These are phyloP conservation scores for Rubroboletus pulcherrimus DNA, from an alignment of 768 basidiomycete species.

Conservation along the genomic window DNA sequence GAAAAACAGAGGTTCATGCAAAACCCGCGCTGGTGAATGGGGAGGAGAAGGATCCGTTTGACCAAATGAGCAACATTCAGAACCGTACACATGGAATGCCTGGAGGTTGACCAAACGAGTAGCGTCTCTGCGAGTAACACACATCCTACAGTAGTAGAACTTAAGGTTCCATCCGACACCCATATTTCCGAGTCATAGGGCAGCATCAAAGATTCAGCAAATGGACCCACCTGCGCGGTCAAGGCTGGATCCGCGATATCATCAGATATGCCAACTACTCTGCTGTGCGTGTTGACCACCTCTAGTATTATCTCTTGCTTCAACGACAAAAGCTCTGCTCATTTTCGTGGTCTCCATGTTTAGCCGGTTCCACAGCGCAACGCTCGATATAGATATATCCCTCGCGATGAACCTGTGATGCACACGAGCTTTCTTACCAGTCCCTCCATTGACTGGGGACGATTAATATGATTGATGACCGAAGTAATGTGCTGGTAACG, in stretches of 20 bases:
- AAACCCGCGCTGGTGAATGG: no score
- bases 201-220: slow-evolving; percentile 67
- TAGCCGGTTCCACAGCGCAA: slow-evolving; percentile 55
- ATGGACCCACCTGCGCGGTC: slow-evolving; percentile 51
- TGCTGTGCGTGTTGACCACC: slow-evolving; percentile 19
- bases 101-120: no score
- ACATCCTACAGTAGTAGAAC: neutral
- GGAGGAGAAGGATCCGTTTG: no score
- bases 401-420: slow-evolving; percentile 71
- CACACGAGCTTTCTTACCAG: slow-evolving; percentile 57
- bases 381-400: slow-evolving; percentile 67
- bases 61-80: no score
- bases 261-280: slow-evolving; percentile 51
- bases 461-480: neutral
- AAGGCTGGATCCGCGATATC: slow-evolving; percentile 54
- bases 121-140: no score
- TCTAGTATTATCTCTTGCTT: slow-evolving; percentile 40
- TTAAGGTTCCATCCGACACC: slow-evolving; percentile 50
- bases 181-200: slow-evolving; percentile 37
- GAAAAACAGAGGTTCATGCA: no score
- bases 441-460: slow-evolving; percentile 34
- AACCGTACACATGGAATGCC: no score
- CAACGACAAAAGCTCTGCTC: slow-evolving; percentile 45
- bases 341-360: slow-evolving; percentile 56
- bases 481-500: neutral